Base-by-base conservation (phyloP, 352 stramenopile species). In the Pythium pectinolyticum region DNA sequence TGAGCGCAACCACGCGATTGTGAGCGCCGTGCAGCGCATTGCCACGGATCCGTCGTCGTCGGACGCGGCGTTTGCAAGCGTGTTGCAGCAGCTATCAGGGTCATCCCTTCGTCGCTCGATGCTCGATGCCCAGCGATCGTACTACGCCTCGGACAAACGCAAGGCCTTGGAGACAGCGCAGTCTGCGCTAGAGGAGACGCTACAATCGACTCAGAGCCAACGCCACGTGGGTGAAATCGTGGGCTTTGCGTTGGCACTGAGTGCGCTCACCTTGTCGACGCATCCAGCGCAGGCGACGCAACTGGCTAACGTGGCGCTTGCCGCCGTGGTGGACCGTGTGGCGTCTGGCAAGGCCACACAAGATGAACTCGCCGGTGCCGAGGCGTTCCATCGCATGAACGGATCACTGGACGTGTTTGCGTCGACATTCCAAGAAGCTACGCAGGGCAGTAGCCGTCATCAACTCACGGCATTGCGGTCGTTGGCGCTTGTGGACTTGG, bases 361-460 rank as follows among this genome's bases (percentile, higher is more conserved):
- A 3, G 8, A 52, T 11, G 63, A 66, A 32, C 3, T 57, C 3
- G 43, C 57, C 4, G 40, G n/a, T 2, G 24, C 47, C 9, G 64
- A 72, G 22, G 31, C 53, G 3, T 72, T 57, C 45, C 28, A 66
- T 59, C 66, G 66, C 20, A 40, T 45, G 2, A 25, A 22, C 3
- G 39, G 41, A 9, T 60, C 57, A 8, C 53, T 61, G 6, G 37
- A 64, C 11, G 8, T 12, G 15, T 72, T 67, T 20, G 28, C 43
- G 1, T 54, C 48, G 5, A 27, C 40, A 5, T 27, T 52, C 9
- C 25, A 31, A 5, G 39, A 43, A 6, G 20, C 20, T 6, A 25
- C 25, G 15, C 15, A n/a, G 30, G 4, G 17, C 9, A 9, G 31
- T 15, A 28, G 17, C 43, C 3, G 22, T 5, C 19, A n/a, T 14